Evolutionary conservation across 1,139 yeast genomes (phyloP).

Genomic region (Blastobotrys malaysiensis): DNA sequence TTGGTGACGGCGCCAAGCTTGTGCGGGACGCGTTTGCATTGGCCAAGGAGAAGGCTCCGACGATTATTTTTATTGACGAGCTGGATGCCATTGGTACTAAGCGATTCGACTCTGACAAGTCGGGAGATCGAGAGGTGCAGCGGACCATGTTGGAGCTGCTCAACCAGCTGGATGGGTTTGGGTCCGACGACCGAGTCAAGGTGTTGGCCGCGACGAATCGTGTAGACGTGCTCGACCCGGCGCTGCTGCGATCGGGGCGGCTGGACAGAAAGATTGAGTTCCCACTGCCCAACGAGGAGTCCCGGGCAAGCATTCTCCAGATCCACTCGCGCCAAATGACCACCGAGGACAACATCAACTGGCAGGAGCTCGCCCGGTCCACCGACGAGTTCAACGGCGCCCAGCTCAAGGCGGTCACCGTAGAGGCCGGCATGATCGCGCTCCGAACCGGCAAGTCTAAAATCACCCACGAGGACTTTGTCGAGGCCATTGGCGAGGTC

Average conservation of each 20-base stretch:
- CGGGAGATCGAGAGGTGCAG: slow-evolving; percentile 98
- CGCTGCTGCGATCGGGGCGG: slow-evolving; percentile 93
- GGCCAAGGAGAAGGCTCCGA: slow-evolving; percentile 97
- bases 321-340: slow-evolving; percentile 97
- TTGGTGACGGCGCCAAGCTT: slow-evolving; percentile 98
- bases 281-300: slow-evolving; percentile 95
- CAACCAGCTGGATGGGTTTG: slow-evolving; percentile 96
- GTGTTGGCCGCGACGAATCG: slow-evolving; percentile 98
- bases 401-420: slow-evolving; percentile 95
- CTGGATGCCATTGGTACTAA: slow-evolving; percentile 98
- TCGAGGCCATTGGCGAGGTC: slow-evolving; percentile 96
- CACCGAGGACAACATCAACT: slow-evolving; percentile 86
- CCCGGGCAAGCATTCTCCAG: slow-evolving; percentile 92
- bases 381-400: slow-evolving; percentile 99
- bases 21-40: slow-evolving; percentile 98
- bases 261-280: slow-evolving; percentile 96
- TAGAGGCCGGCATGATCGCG: slow-evolving; percentile 99
- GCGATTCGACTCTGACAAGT: slow-evolving; percentile 94
- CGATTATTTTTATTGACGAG: slow-evolving; percentile 95
- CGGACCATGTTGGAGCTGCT: slow-evolving; percentile 97
- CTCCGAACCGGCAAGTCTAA: slow-evolving; percentile 88
- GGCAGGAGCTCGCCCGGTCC: slow-evolving; percentile 97
- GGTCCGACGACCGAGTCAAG: slow-evolving; percentile 95
- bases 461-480: slow-evolving; percentile 95
- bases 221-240: slow-evolving; percentile 97